A percentile compares a stretch with the other conserved stretches of the same genome.
phyloP scores from a whole-genome alignment of 805 yeast genomes.

The Yarrowia hollandica region DNA sequence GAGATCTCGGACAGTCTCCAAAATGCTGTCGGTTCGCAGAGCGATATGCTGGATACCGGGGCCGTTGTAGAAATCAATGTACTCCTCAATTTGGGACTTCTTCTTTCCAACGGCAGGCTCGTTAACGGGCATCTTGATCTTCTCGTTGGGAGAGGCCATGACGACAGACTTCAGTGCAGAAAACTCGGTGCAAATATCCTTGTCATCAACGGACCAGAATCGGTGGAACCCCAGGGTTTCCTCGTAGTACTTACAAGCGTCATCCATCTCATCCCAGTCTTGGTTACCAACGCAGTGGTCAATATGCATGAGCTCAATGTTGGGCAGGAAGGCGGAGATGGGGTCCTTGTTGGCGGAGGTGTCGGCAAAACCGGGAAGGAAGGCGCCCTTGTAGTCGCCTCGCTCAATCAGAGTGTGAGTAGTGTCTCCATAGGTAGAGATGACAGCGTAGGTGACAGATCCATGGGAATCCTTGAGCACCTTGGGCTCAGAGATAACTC shows the following conservation, averaged over 20 bases:
- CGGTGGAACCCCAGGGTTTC: constrained; percentile 68
- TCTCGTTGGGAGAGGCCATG: constrained; percentile 67
- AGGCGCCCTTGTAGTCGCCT: constrained; percentile 45
- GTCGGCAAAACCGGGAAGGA: constrained; percentile 52
- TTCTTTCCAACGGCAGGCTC: constrained; percentile 73
- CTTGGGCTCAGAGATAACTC: constrained; percentile 39
- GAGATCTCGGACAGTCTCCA: constrained; percentile 56
- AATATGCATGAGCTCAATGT: constrained; percentile 48
- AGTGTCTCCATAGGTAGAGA: constrained; percentile 60
- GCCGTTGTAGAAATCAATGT: constrained; percentile 69
- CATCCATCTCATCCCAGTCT: constrained; percentile 64
- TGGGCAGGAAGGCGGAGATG: constrained; percentile 40
- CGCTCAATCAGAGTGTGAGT: constrained; percentile 67
- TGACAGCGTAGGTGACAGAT: constrained; percentile 51
- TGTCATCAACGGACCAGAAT: constrained; percentile 85
- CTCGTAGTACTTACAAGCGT: constrained; percentile 60
- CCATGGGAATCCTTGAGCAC: constrained; percentile 51
- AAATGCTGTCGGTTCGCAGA: constrained; percentile 59
- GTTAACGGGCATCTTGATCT: constrained; percentile 76
- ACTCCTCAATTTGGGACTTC: constrained; percentile 81
- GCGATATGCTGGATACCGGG: constrained; percentile 89
- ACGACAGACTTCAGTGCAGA: constrained; percentile 74
- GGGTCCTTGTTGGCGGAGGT: constrained; percentile 32
- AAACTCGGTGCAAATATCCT: constrained; percentile 65
- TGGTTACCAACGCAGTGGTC: constrained; percentile 85